phyloP scores from a whole-genome alignment of 306 rosid species.

The Fagus sylvatica region DNA sequence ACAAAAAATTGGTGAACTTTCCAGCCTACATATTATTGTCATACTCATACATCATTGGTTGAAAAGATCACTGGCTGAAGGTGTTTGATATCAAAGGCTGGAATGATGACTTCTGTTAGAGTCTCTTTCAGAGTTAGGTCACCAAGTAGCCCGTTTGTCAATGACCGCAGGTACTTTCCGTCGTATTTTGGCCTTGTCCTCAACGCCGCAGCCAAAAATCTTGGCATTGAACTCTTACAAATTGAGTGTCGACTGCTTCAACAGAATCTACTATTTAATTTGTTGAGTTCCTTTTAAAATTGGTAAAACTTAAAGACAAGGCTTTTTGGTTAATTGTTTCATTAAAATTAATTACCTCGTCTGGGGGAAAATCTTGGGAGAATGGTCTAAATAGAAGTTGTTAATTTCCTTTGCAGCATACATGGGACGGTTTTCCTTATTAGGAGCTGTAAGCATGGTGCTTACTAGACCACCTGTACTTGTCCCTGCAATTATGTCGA shows the following conservation, averaged over 20 bases:
- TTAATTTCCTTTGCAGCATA: conserved; percentile 1
- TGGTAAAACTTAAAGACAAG: not conserved
- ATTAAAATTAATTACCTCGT: no score
- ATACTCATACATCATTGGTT: conserved; percentile 34
- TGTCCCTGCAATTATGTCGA: conserved; percentile 43
- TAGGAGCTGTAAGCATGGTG: not conserved
- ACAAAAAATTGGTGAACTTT: no score
- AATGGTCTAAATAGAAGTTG: conserved; percentile 12
- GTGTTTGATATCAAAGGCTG: conserved; percentile 41
- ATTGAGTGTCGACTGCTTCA: no score
- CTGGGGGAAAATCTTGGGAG: no score
- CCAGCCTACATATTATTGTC: not conserved
- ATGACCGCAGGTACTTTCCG: conserved; percentile 25
- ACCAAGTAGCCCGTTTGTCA: no score
- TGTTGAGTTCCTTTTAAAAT: no score
- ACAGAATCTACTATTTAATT: no score
- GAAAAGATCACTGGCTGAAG: conserved; percentile 48
- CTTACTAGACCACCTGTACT: conserved; percentile 18
- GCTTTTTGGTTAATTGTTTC: no score
- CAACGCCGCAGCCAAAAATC: no score
- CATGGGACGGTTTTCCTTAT: conserved; percentile 1
- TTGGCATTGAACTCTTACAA: not conserved
- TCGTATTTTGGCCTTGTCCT: conserved; percentile 46
- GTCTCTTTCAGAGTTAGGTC: no score
- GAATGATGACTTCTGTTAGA: conserved; percentile 19